phyloP scores from a whole-genome alignment of 2,329 filamentous ascomycete species.

The Ustulina deusta region DNA sequence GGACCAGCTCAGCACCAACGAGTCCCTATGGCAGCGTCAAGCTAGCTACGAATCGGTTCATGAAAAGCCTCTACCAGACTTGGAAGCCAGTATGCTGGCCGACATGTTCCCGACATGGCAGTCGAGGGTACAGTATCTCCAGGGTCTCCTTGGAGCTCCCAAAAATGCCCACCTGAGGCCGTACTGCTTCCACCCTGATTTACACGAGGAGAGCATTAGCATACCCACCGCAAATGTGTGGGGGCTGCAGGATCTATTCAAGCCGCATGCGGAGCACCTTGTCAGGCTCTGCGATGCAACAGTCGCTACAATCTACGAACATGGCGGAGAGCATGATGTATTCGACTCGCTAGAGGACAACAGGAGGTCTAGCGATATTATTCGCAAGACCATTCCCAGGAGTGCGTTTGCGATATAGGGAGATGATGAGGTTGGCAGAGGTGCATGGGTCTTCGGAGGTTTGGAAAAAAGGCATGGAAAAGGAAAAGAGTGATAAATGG shows the following conservation, averaged over 20 bases:
- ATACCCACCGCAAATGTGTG: constrained; percentile 25
- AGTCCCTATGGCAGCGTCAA: constrained; percentile 14
- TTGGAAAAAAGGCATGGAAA: not conserved
- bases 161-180: constrained; percentile 23
- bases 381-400: constrained; percentile 21
- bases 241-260: constrained; percentile 24
- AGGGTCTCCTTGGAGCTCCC: constrained; percentile 9
- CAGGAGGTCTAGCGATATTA: constrained; percentile 24
- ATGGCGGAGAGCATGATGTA: constrained; percentile 11
- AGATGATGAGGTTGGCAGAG: constrained; percentile 6
- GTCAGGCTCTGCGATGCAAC: constrained; percentile 24
- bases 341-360: constrained; percentile 18
- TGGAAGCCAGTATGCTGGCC: constrained; percentile 15
- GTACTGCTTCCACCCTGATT: constrained; percentile 19
- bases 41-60: not conserved
- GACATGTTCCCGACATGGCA: constrained; percentile 28
- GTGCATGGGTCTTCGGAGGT: not conserved
- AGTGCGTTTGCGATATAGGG: constrained; percentile 23
- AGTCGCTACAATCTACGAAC: constrained; percentile 17
- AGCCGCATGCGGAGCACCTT: constrained; percentile 25
- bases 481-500: not conserved
- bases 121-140: constrained; percentile 17
- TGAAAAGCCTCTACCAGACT: constrained; percentile 11
- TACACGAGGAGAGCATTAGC: constrained; percentile 17
- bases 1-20: constrained; percentile 21